These are phyloP conservation scores for Mycena chlorophos DNA, from an alignment of 768 basidiomycete species.

Conservation along the genomic window DNA sequence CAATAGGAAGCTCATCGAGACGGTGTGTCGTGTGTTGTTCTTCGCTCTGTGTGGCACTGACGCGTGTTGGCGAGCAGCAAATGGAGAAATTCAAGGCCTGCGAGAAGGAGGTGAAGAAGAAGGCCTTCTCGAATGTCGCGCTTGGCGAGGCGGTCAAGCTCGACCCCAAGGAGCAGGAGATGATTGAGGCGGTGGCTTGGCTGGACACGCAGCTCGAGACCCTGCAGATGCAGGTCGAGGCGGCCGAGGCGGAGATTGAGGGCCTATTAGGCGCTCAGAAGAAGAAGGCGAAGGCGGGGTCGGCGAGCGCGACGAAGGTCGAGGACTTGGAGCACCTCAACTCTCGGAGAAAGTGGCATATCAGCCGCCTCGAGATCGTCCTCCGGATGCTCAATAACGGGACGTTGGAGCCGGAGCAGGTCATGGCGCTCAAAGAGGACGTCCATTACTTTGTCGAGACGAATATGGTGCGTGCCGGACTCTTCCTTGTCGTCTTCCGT, in stretches of 20 bases:
- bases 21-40: slow-evolving; percentile 54
- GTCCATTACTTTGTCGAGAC: slow-evolving; percentile 95
- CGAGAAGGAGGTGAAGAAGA: slow-evolving; percentile 99
- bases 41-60: slow-evolving; percentile 16
- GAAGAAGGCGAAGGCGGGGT: slow-evolving; percentile 77
- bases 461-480: slow-evolving; percentile 72
- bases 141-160: slow-evolving; percentile 93
- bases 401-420: slow-evolving; percentile 77
- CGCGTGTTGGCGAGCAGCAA: slow-evolving; percentile 63
- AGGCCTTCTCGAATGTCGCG: slow-evolving; percentile 98
- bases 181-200: slow-evolving; percentile 86
- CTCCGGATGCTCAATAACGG: slow-evolving; percentile 93
- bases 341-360: slow-evolving; percentile 94
- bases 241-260: slow-evolving; percentile 94
- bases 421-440: slow-evolving; percentile 85
- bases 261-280: slow-evolving; percentile 75
- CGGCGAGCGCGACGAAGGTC: slow-evolving; percentile 60
- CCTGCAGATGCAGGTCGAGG: slow-evolving; percentile 91
- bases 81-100: slow-evolving; percentile 99
- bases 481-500: background rate
- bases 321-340: slow-evolving; percentile 87
- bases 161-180: slow-evolving; percentile 97
- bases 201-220: slow-evolving; percentile 87
- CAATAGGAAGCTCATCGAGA: slow-evolving; percentile 94
- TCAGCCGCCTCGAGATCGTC: slow-evolving; percentile 88